Percentiles rank a stretch among this genome's conserved stretches.
Conservation (phyloP, 495 filamentous ascomycete genomes). For the Podospora sp. region DNA sequence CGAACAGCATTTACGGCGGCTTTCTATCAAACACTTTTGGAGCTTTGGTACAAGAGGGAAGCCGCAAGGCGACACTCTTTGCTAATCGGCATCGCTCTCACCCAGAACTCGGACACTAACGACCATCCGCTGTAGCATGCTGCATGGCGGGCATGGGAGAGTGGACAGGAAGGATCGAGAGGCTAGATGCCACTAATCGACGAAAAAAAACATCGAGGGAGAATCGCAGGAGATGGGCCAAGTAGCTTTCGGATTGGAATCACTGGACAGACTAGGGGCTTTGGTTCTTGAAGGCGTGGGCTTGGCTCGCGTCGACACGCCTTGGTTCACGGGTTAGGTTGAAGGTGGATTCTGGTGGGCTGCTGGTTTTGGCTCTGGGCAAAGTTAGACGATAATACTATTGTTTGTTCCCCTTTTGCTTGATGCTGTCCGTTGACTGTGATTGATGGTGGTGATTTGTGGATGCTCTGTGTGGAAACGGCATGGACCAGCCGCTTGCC, state of each 20-base stretch:
- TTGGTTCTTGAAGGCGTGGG: not conserved
- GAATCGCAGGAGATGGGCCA: not conserved
- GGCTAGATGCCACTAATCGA: not conserved
- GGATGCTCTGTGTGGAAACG: too few relatives aligned
- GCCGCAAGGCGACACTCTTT: not conserved
- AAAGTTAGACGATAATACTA: not conserved
- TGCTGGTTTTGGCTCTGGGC: not conserved
- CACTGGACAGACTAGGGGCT: not conserved
- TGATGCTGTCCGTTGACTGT: not conserved
- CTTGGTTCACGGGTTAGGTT: too few relatives aligned
- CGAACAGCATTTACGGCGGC: constrained; percentile 14
- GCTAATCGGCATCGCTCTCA: not conserved
- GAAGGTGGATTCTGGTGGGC: not conserved
- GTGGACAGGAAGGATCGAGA: not conserved
- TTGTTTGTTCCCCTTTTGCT: not conserved
- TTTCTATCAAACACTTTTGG: constrained; percentile 6
- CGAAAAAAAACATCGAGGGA: not conserved
- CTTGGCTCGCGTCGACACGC: too few relatives aligned
- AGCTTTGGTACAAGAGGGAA: not conserved
- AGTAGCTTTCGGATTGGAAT: not conserved
- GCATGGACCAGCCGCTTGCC: too few relatives aligned
- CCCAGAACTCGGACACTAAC: not conserved
- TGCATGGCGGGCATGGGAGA: not conserved
- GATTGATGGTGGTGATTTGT: not conserved
- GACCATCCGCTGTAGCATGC: not conserved